Evolutionary conservation across 2,329 filamentous ascomycete species (phyloP).

Genomic region (Xylaria sp.): DNA sequence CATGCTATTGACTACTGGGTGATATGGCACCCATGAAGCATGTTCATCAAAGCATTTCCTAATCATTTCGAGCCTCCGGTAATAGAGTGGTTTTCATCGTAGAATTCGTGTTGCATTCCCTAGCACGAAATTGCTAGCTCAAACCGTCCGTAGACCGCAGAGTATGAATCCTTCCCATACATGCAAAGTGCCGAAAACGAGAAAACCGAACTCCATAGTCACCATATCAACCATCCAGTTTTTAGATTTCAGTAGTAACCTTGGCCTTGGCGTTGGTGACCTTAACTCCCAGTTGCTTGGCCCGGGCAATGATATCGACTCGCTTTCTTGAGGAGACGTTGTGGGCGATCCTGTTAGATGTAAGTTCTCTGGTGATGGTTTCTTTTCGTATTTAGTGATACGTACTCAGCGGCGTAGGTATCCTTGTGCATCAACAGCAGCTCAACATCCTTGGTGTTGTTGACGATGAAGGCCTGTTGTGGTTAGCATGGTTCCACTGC

Average conservation of each 20-base stretch:
- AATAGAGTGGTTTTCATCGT: slow-evolving; percentile 43
- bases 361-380: slow-evolving; percentile 49
- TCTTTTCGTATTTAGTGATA: slow-evolving; percentile 42
- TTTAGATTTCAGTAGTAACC: slow-evolving; percentile 92
- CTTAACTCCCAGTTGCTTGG: slow-evolving; percentile 99
- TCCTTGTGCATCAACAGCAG: slow-evolving; percentile 99
- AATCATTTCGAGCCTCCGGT: slow-evolving; percentile 28
- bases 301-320: slow-evolving; percentile 95
- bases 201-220: slow-evolving; percentile 49
- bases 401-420: slow-evolving; percentile 98
- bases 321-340: slow-evolving; percentile 98
- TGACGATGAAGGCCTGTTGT: slow-evolving; percentile 85
- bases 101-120: slow-evolving; percentile 50
- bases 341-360: slow-evolving; percentile 84
- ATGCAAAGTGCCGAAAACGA: slow-evolving; percentile 51
- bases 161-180: slow-evolving; percentile 51
- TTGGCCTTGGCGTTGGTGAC: slow-evolving; percentile 99
- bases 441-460: slow-evolving; percentile 95
- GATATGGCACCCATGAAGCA: slow-evolving; percentile 33
- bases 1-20: slow-evolving; percentile 20
- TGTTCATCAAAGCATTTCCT: slow-evolving; percentile 29
- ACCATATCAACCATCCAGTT: slow-evolving; percentile 41
- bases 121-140: slow-evolving; percentile 51
- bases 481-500: slow-evolving; percentile 19
- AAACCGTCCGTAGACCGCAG: slow-evolving; percentile 50